A percentile compares a stretch with the other conserved stretches of the same genome.
Evolutionary conservation across 805 yeast species (phyloP).

Genomic region (Lachancea lanzarotensis): DNA sequence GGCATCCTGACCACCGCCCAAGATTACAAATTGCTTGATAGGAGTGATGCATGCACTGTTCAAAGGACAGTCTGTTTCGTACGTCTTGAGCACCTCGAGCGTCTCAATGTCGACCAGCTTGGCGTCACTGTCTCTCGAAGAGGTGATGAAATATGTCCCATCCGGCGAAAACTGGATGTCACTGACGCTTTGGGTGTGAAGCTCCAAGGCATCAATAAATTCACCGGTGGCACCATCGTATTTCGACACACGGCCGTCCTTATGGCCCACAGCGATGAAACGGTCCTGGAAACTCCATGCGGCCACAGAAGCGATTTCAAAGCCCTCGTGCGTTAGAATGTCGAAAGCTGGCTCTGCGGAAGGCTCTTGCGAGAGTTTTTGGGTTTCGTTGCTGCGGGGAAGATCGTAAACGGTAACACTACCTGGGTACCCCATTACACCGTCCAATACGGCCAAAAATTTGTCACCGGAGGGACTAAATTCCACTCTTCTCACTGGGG

Average conservation of each 20-base stretch:
- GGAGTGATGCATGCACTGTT: slow-evolving; percentile 95
- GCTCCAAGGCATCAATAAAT: slow-evolving; percentile 46
- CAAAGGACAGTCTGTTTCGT: slow-evolving; percentile 84
- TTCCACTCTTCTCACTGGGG: slow-evolving; percentile 90
- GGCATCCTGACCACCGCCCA: slow-evolving; percentile 99
- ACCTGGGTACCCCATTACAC: slow-evolving; percentile 86
- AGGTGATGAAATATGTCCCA: slow-evolving; percentile 80
- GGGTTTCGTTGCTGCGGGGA: slow-evolving; percentile 36
- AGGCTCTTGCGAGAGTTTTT: slow-evolving; percentile 32
- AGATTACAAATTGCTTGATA: slow-evolving; percentile 78
- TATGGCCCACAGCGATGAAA: slow-evolving; percentile 79
- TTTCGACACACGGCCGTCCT: slow-evolving; percentile 78
- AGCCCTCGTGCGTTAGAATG: slow-evolving; percentile 54
- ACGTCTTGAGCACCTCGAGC: slow-evolving; percentile 64
- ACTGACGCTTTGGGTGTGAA: slow-evolving; percentile 74
- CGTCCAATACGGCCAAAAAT: slow-evolving; percentile 75
- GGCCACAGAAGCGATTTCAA: slow-evolving; percentile 68
- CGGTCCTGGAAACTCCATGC: slow-evolving; percentile 77
- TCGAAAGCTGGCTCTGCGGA: slow-evolving; percentile 47
- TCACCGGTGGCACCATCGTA: slow-evolving; percentile 71
- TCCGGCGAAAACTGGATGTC: slow-evolving; percentile 90
- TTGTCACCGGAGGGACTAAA: slow-evolving; percentile 67
- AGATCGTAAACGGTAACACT: slow-evolving; percentile 63
- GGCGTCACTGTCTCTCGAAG: slow-evolving; percentile 88
- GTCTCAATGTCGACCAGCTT: slow-evolving; percentile 71